Evolutionary conservation across 257 asterid species (phyloP), one percentile per base, ranked within the genome.

Genomic region (Echites panduratus): DNA sequence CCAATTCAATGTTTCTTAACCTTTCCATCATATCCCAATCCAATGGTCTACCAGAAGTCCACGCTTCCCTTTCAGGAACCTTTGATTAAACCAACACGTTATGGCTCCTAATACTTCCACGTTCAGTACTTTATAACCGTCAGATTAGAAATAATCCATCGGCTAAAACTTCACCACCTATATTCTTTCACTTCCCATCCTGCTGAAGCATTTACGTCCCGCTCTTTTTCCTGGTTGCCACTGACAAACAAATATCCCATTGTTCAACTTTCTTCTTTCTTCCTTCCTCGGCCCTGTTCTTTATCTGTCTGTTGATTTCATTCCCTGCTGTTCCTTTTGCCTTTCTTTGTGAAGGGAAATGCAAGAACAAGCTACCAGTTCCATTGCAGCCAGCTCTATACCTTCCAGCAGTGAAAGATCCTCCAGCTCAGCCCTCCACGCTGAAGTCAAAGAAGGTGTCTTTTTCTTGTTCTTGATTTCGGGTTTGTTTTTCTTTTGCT

Each of bases 401-500:
- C 98, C 93, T 70, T 93, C 98, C 5, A 93, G 98, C 41, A 93
- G 97, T 68, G 98, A 93, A 79, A 89, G 97, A 85, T 93, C 98
- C 79, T 93, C 98, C 4, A 90, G 97, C 83, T 87, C 97, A 32
- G 96, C 96, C 9, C 93, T 86, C 75, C 93, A 88, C 54, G 70
- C 75, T 73, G 96, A 87, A 76, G 78, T 84, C 75, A 93, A 86
- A 89, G 95, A 87, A 87, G 97, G 98, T 87, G 0, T 57, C 3
- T 54, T 41, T 68, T 32, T 11, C 66, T 49, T 71, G 64, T 66
- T 59, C 61, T 79, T 32, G n/a, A 11, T 1, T 65, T 26, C 40
- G n/a, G 7, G 26, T 70, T 9, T 7, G 45, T 45, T 3, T 49
- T 24, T 45, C 17, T 12, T 1, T 45, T 12, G 44, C 3, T 53